phyloP scores from a whole-genome alignment of 2,329 filamentous ascomycete species.

The Hymenoscyphus scutula region DNA sequence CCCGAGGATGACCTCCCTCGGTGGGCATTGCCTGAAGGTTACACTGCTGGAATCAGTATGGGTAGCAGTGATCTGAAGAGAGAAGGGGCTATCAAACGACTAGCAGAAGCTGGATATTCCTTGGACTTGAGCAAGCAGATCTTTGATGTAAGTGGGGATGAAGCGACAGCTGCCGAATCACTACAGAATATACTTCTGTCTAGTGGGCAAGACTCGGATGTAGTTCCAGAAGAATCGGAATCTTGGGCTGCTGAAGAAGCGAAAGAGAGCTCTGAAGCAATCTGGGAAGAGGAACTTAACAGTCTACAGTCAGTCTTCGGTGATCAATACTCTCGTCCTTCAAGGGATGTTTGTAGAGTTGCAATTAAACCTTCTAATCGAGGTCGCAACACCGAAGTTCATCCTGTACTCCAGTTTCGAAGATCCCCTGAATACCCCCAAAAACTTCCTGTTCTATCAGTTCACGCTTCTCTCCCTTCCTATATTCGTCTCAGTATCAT shows the following conservation, averaged over 20 bases:
- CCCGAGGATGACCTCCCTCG: constrained; percentile 93
- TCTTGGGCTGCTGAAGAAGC: constrained; percentile 39
- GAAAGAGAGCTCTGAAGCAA: constrained; percentile 54
- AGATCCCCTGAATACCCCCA: constrained; percentile 73
- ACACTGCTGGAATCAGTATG: constrained; percentile 85
- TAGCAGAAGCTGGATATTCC: constrained; percentile 82
- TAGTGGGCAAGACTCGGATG: constrained; percentile 40
- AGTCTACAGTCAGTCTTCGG: constrained; percentile 86
- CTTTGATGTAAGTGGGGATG: constrained; percentile 68
- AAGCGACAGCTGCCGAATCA: constrained; percentile 73
- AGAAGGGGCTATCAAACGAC: constrained; percentile 78
- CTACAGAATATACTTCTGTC: constrained; percentile 69
- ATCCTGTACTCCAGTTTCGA: constrained; percentile 63
- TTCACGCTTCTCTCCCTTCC: constrained; percentile 73
- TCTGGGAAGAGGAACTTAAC: constrained; percentile 82
- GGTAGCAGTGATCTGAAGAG: constrained; percentile 76
- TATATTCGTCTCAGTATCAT: constrained; percentile 91
- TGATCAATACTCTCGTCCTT: constrained; percentile 63
- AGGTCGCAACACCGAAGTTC: constrained; percentile 48
- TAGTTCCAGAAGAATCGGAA: constrained; percentile 41
- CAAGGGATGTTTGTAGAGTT: constrained; percentile 67
- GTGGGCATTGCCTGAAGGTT: constrained; percentile 90
- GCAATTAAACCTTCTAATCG: constrained; percentile 57
- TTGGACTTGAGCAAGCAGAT: constrained; percentile 77
- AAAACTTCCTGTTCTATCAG: constrained; percentile 63